Evolutionary conservation across 2,329 filamentous ascomycete species (phyloP), one percentile per base, ranked within the genome.

Genomic region (Whalleya microplaca): DNA sequence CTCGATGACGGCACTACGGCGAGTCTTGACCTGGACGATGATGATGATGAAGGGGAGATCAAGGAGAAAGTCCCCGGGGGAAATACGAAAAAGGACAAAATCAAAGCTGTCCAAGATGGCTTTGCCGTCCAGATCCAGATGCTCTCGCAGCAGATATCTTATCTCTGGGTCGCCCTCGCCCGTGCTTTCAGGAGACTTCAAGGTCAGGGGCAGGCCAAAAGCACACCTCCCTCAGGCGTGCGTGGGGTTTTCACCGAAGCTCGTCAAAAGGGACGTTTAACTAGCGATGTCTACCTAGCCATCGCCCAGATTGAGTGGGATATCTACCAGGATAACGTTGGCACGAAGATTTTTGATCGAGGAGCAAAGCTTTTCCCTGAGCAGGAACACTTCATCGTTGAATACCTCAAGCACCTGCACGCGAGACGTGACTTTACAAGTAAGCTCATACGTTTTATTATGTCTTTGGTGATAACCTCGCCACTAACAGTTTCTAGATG

Each of bases 391-490:
- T 98, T 98, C 75, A 92, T 96, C 61, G 83, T 99, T 49, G 93
- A 98, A 73, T 98, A 99, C 73, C 81, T 99, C 66, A 97, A 96
- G 77, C 95, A 96, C 73, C 79, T 99, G 57, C 90, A 98, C 67
- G 89, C 90, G 12, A 92, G 91, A 71, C 94, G 96, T 66, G 95
- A 99, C 73, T 88, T 92, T 46, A 96, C 92, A 29, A 97, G 91
- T 96, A 82, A 82, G 90, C 81, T 29, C 14, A 40, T 20, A 12
- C 9, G 2, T 1, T 29, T 52, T 23, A 52, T 16, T 21, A 16
- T 48, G 4, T 53, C 42, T 20, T 16, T 10, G 14, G 7, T 16
- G 21, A 16, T 19, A 45, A 70, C 56, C 14, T 14, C 52, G 58
- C 69, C 60, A 69, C 54, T 45, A 59, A 66, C 46, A 23, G 19